These are phyloP conservation scores for Coemansia javaensis DNA, from an alignment of 192 early-diverging fungal species.

Conservation along the genomic window DNA sequence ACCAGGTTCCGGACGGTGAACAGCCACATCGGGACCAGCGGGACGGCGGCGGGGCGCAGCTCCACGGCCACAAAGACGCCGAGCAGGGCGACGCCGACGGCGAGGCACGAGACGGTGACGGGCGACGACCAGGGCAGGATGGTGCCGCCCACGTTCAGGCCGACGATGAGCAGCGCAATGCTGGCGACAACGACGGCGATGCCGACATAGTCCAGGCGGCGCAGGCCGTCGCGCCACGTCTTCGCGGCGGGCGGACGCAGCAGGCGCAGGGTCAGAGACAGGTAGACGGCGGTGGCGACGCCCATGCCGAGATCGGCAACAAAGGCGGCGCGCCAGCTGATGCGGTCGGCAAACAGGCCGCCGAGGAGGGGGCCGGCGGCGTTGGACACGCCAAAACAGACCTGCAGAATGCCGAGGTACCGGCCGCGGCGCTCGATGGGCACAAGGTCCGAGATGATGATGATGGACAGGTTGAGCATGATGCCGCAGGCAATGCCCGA, in stretches of 20 bases:
- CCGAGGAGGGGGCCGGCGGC: slow-evolving; percentile 57
- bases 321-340: slow-evolving; percentile 64
- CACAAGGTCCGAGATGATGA: slow-evolving; percentile 76
- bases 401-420: slow-evolving; percentile 59
- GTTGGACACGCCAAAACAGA: slow-evolving; percentile 55
- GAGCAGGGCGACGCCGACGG: slow-evolving; percentile 26
- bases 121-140: slow-evolving; percentile 54
- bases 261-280: slow-evolving; percentile 54
- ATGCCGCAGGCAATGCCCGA: slow-evolving; percentile 69
- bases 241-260: slow-evolving; percentile 23
- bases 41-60: slow-evolving; percentile 37
- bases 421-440: slow-evolving; percentile 65
- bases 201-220: slow-evolving; percentile 62
- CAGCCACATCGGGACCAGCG: slow-evolving; percentile 63
- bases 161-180: slow-evolving; percentile 62
- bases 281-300: slow-evolving; percentile 46
- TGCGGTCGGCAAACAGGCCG: slow-evolving; percentile 53
- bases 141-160: slow-evolving; percentile 72
- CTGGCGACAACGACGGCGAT: slow-evolving; percentile 51
- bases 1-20: slow-evolving; percentile 54
- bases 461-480: slow-evolving; percentile 61
- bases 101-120: slow-evolving; percentile 46
- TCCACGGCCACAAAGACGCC: slow-evolving; percentile 63
- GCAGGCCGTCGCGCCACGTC: slow-evolving; percentile 23
- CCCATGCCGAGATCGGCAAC: slow-evolving; percentile 79